Percentiles rank a stretch among this genome's conserved stretches.
Conservation (phyloP, 257 asterid genomes). For the Verbena officinalis region DNA sequence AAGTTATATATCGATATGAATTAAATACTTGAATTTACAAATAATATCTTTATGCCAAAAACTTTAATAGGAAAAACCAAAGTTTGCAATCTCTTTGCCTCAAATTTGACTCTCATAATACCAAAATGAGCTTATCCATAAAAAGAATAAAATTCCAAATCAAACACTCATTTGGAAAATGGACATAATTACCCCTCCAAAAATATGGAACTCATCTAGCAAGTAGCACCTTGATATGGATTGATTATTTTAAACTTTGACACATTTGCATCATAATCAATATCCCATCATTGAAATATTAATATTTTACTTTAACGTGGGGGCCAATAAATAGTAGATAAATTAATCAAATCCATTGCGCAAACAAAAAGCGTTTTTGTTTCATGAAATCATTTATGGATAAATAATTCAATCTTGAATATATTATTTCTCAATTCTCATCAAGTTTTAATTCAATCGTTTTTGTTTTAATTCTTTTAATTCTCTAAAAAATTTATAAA, state of each 20-base stretch:
- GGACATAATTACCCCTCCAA: not conserved
- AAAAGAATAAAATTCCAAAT: not conserved
- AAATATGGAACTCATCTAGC: not conserved
- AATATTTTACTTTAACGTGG: too few relatives aligned
- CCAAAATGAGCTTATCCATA: not conserved
- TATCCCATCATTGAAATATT: not conserved
- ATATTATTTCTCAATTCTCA: too few relatives aligned
- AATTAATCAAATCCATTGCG: not conserved
- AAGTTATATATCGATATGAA: too few relatives aligned
- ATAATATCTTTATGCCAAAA: too few relatives aligned
- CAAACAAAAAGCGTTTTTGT: not conserved
- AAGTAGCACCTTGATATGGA: not conserved
- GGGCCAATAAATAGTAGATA: too few relatives aligned
- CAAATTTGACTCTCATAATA: not conserved
- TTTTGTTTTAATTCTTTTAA: too few relatives aligned
- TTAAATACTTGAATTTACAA: too few relatives aligned
- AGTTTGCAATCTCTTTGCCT: not conserved
- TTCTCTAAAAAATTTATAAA: too few relatives aligned
- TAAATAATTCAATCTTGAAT: too few relatives aligned
- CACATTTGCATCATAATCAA: not conserved
- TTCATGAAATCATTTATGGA: too few relatives aligned
- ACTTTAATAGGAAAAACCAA: too few relatives aligned
- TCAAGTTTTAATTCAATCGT: too few relatives aligned
- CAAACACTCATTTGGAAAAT: not conserved
- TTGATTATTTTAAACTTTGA: not conserved